Evolutionary conservation across 768 basidiomycete species (phyloP), one percentile per base, ranked within the genome.

Genomic region (Boletus subcaerulescens): DNA sequence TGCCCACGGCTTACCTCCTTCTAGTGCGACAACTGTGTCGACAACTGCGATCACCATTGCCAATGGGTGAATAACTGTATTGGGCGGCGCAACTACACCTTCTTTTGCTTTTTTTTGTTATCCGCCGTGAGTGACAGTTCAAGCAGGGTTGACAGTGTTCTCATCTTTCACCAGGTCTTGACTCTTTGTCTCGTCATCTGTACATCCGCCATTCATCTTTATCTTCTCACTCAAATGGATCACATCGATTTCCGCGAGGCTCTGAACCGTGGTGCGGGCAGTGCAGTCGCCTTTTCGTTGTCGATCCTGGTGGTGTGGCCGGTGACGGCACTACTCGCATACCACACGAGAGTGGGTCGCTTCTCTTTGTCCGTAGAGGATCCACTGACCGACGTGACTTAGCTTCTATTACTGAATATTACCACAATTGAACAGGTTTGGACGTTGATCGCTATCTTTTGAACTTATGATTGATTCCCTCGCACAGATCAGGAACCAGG

Each of bases 21-120:
- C 3, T 60, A 95, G 89, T 99, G 96, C 67, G 93, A 97, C 63
- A 98, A 98, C 67, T 99, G 96, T 65, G 93, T 98, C 15, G 95
- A 98, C 60, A 87, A 87, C 11, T 98, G 95, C 60, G 94, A 96
- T 69, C 91, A 95, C 66, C 92, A 93, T 66, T 91, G 87, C 58
- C 86, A 87, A 66, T 90, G 87, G 89, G 84, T 99, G 18, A 97
- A 98, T 69, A 97, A 93, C 67, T 98, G 97, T 68, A 81, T 99
- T 39, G 97, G 97, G 8, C 83, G 92, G 39, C 86, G 94, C 43
- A 98, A 98, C 69, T 98, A 99, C 69, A 89, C 92, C 17, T 80
- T 86, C n/a, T 99, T 99, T 73, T 86, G 96, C 58, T 84, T 82
- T 0, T 84, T 95, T 60, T 77, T 99, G n/a, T 69, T 86, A 39